Conservation (phyloP, 306 rosid genomes). For the Biancaea sappan region DNA sequence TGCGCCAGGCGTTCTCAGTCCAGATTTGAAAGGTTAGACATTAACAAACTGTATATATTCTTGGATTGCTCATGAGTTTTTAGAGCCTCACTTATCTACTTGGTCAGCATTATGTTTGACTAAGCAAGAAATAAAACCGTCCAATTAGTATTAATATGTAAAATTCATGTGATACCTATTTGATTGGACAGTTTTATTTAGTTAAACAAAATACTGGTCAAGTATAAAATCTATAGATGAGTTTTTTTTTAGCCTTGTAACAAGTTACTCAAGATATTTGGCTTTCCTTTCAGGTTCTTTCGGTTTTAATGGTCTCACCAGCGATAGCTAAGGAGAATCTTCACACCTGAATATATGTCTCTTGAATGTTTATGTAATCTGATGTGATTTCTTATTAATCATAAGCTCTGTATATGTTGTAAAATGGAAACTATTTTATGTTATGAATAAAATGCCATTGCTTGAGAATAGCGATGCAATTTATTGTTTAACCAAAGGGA, state of each 20-base stretch:
- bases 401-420: constrained; percentile 11
- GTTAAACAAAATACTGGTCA: no score
- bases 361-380: not conserved
- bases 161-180: no score
- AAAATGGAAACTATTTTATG: constrained; percentile 21
- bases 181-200: no score
- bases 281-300: constrained; percentile 37
- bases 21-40: constrained; percentile 56
- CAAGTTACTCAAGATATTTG: constrained; percentile 8
- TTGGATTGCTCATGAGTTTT: not conserved
- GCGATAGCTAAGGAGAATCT: not conserved
- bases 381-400: not conserved
- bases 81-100: no score
- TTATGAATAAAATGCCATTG: constrained; percentile 26
- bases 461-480: not conserved
- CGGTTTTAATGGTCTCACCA: constrained; percentile 30
- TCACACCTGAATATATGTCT: not conserved
- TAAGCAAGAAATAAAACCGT: no score
- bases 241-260: not conserved
- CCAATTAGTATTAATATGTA: no score
- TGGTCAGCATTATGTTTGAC: no score
- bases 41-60: not conserved
- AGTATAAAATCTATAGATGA: no score
- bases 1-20: constrained; percentile 58
- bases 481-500: not conserved